These are phyloP conservation scores for Elongisporangium prolatum DNA, from an alignment of 352 stramenopile species.

Conservation along the genomic window DNA sequence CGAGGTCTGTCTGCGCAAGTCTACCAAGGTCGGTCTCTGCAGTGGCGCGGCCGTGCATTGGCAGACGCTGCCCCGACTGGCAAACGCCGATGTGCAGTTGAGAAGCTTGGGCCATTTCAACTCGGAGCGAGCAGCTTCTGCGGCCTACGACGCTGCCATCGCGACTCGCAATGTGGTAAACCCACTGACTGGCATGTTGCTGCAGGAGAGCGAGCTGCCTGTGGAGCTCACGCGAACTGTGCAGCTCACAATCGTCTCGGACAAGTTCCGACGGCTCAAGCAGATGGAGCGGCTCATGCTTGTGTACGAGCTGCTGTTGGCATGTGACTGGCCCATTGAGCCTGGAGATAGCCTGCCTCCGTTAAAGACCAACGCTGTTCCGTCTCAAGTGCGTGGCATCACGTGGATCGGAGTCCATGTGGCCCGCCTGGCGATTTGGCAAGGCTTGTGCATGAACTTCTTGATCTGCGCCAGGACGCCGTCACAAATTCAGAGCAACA, in stretches of 20 bases:
- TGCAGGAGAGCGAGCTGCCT: slow-evolving; percentile 23
- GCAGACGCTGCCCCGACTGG: slow-evolving; percentile 28
- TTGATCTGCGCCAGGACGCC: slow-evolving; percentile 39
- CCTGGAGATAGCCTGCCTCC: background rate
- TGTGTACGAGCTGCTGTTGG: slow-evolving; percentile 34
- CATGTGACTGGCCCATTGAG: background rate
- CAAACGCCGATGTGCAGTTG: slow-evolving; percentile 40
- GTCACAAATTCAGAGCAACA: slow-evolving; percentile 12
- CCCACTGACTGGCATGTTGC: slow-evolving; percentile 24
- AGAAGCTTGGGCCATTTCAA: slow-evolving; percentile 55
- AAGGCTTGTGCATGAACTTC: slow-evolving; percentile 31
- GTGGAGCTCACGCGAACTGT: slow-evolving; percentile 29
- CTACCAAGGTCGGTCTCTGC: slow-evolving; percentile 17
- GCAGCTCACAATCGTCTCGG: slow-evolving; percentile 44
- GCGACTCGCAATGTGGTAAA: slow-evolving; percentile 32
- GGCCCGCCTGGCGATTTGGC: slow-evolving; percentile 34
- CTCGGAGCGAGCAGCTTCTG: slow-evolving; percentile 36
- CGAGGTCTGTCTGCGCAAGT: slow-evolving; percentile 42
- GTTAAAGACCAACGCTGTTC: background rate
- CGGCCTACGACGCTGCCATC: slow-evolving; percentile 32
- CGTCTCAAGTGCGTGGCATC: slow-evolving; percentile 27
- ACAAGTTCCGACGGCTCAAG: slow-evolving; percentile 35
- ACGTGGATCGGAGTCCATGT: slow-evolving; percentile 30
- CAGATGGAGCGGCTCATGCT: slow-evolving; percentile 43
- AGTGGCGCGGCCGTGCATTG: slow-evolving; percentile 18